Evolutionary conservation across 2,329 filamentous ascomycete species (phyloP).

Genomic region (Sarocladiaceae sp.): DNA sequence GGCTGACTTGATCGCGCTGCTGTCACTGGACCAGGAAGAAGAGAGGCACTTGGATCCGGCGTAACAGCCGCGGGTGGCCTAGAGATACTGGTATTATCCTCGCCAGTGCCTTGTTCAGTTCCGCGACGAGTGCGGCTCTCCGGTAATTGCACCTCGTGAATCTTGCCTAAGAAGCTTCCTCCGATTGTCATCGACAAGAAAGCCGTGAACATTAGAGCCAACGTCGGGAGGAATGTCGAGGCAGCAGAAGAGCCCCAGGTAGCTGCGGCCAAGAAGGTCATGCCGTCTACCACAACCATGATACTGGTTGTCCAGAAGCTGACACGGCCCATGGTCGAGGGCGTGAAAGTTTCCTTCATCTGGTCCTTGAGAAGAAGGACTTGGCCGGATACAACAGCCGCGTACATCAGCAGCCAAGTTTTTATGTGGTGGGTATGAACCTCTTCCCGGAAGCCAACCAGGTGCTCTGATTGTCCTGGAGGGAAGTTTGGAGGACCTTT

Average conservation of each 20-base stretch:
- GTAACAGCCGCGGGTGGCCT: constrained; percentile 19
- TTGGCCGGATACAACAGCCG: constrained; percentile 53
- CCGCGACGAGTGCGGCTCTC: constrained; percentile 46
- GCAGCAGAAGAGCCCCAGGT: constrained; percentile 51
- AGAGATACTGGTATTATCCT: constrained; percentile 18
- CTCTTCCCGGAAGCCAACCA: constrained; percentile 56
- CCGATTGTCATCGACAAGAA: constrained; percentile 53
- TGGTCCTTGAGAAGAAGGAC: constrained; percentile 56
- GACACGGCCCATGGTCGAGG: constrained; percentile 59
- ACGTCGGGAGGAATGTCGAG: constrained; percentile 49
- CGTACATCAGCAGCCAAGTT: constrained; percentile 51
- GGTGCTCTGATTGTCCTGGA: constrained; percentile 45
- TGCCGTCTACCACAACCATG: constrained; percentile 58
- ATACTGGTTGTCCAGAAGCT: constrained; percentile 57
- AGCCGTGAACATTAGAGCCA: constrained; percentile 43
- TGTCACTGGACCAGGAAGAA: constrained; percentile 37
- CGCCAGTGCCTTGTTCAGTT: constrained; percentile 8
- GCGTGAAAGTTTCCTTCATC: constrained; percentile 60
- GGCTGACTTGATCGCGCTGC: constrained; percentile 28
- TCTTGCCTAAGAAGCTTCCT: constrained; percentile 51
- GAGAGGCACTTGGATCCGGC: constrained; percentile 15
- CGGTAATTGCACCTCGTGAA: constrained; percentile 50
- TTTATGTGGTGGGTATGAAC: constrained; percentile 50
- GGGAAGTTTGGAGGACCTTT: constrained; percentile 54
- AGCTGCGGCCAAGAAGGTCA: constrained; percentile 50